A percentile compares a stretch with the other conserved stretches of the same genome.
phyloP scores from a whole-genome alignment of 345 rosid genomes.

The Laguncularia racemosa region DNA sequence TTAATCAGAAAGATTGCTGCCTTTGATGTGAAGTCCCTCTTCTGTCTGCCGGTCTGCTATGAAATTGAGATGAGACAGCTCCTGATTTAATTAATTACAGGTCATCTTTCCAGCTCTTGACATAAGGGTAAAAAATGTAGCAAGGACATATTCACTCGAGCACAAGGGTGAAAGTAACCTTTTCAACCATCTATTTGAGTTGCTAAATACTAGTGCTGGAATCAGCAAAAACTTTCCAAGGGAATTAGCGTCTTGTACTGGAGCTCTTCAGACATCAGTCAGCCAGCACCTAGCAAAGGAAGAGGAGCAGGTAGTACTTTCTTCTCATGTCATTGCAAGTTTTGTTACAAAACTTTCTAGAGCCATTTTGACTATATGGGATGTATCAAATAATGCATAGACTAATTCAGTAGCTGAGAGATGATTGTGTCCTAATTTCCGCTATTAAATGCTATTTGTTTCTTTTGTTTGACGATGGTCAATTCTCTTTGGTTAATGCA shows the following conservation, averaged over 20 bases:
- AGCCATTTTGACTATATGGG: no score
- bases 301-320: constrained; percentile 50
- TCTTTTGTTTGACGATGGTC: no score
- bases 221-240: constrained; percentile 47
- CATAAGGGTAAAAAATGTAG: constrained; percentile 58
- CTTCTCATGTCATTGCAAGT: neutral
- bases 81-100: constrained; percentile 26
- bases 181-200: constrained; percentile 46
- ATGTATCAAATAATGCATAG: no score
- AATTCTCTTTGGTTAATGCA: no score
- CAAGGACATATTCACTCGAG: constrained; percentile 48
- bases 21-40: neutral
- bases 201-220: constrained; percentile 33
- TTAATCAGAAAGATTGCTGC: neutral
- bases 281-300: constrained; percentile 70
- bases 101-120: constrained; percentile 66
- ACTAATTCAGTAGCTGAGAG: no score
- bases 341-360: no score
- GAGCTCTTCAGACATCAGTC: constrained; percentile 55
- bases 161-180: constrained; percentile 57
- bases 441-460: no score
- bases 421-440: no score
- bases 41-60: constrained; percentile 3
- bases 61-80: neutral
- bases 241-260: constrained; percentile 55